A percentile compares a stretch with the other conserved stretches of the same genome.
Conservation (phyloP, 805 yeast genomes). For the Candida ovalis region DNA sequence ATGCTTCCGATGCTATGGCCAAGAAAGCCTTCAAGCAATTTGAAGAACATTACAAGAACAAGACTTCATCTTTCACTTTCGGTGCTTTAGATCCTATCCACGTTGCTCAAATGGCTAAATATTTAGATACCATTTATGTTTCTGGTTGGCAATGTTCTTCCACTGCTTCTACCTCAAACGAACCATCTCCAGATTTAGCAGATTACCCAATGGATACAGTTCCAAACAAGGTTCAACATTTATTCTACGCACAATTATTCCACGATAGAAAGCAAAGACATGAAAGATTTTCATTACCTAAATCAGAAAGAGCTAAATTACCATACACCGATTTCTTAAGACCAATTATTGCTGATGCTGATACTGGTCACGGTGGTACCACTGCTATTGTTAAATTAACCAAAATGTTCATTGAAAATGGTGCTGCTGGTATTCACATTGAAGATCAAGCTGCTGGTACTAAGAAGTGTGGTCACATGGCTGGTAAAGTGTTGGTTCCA, state of each 20-base stretch:
- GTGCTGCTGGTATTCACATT: slow-evolving; percentile 98
- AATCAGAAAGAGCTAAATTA: slow-evolving; percentile 62
- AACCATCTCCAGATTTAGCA: slow-evolving; percentile 97
- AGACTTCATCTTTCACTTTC: slow-evolving; percentile 81
- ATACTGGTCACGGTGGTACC: slow-evolving; percentile 98
- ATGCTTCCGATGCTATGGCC: slow-evolving; percentile 77
- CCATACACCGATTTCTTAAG: slow-evolving; percentile 83
- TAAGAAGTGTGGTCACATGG: slow-evolving; percentile 99
- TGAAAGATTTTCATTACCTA: slow-evolving; percentile 62
- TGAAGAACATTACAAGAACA: slow-evolving; percentile 65
- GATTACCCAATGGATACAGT: slow-evolving; percentile 99
- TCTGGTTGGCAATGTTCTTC: slow-evolving; percentile 99
- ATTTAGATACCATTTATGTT: slow-evolving; percentile 87
- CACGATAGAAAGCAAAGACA: slow-evolving; percentile 96
- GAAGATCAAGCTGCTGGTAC: slow-evolving; percentile 99
- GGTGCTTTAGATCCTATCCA: slow-evolving; percentile 97
- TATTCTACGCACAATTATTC: slow-evolving; percentile 94
- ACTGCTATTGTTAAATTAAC: slow-evolving; percentile 95
- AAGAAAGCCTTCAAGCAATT: slow-evolving; percentile 73
- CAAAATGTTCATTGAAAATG: slow-evolving; percentile 93
- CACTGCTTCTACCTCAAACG: slow-evolving; percentile 95
- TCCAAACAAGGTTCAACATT: slow-evolving; percentile 96
- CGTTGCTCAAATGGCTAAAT: slow-evolving; percentile 94
- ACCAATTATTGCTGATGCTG: slow-evolving; percentile 96
- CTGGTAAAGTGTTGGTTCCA: slow-evolving; percentile 96